Percentiles rank a stretch among this genome's conserved stretches.
These are phyloP conservation scores for Alloteropsis semialata DNA, from an alignment of 176 grass and related monocot species.

Conservation along the genomic window DNA sequence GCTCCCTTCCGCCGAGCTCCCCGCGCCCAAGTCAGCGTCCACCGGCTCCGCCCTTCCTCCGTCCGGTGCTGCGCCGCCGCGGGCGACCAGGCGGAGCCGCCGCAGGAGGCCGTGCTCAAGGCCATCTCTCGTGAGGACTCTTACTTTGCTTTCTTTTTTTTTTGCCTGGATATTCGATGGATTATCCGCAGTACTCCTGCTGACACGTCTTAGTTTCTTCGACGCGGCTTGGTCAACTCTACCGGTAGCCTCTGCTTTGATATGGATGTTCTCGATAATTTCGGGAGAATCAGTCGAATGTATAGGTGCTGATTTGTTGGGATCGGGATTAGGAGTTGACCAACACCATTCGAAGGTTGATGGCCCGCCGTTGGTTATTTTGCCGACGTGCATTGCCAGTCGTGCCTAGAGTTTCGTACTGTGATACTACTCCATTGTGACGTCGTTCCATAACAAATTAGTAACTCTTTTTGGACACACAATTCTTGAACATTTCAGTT, in stretches of 20 bases:
- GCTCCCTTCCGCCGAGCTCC: neutral
- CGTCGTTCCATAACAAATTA: neutral
- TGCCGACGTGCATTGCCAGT: neutral
- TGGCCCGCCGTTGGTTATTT: too few species aligned
- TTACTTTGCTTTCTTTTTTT: neutral
- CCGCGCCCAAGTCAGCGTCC: neutral
- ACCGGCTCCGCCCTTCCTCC: neutral
- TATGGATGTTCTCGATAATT: neutral
- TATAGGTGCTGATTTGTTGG: neutral
- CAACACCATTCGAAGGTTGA: too few species aligned
- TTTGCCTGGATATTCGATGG: neutral
- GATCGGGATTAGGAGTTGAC: neutral
- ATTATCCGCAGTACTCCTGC: neutral
- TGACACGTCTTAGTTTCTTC: neutral
- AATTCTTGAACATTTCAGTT: neutral
- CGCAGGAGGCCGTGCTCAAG: slow-evolving; percentile 74
- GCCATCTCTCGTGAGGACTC: slow-evolving; percentile 61
- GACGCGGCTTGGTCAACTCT: neutral
- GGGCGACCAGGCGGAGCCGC: slow-evolving; percentile 45
- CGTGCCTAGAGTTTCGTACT: neutral
- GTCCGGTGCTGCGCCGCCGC: slow-evolving; percentile 34
- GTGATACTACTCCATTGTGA: neutral
- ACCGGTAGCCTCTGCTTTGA: neutral
- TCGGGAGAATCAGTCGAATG: neutral
- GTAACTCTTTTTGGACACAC: neutral